Evolutionary conservation across 1,284 basidiomycete genomes (phyloP).

Genomic region (Microbotryomycetes sp.): DNA sequence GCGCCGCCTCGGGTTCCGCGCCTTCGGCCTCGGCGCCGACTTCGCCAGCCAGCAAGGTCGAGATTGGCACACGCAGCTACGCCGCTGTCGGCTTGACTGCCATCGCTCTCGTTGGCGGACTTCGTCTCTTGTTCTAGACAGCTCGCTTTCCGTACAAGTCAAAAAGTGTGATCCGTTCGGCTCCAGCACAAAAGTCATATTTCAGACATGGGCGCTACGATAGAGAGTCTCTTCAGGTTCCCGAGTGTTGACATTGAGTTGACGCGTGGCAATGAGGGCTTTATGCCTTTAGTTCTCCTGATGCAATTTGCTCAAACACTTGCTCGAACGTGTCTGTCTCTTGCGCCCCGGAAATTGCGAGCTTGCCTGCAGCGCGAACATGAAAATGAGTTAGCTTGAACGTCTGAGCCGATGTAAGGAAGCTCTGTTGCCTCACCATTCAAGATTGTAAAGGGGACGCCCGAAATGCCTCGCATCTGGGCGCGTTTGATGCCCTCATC

Average conservation of each 20-base stretch:
- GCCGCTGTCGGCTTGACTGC: background rate
- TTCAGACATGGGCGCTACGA: too few species aligned
- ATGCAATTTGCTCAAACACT: constrained; percentile 40
- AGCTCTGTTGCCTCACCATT: constrained; percentile 49
- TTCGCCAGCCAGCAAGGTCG: background rate
- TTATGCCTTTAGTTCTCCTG: constrained; percentile 27
- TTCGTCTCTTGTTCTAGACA: background rate
- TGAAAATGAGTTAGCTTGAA: too few species aligned
- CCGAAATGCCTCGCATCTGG: constrained; percentile 61
- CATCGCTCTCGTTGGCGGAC: background rate
- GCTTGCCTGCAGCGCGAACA: constrained; percentile 34
- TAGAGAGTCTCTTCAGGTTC: too few species aligned
- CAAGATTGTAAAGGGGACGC: constrained; percentile 71
- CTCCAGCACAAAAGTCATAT: too few species aligned
- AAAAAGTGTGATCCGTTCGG: too few species aligned
- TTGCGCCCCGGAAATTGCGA: constrained; percentile 43
- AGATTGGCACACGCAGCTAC: background rate
- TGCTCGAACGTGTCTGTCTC: constrained; percentile 46
- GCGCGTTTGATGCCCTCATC: constrained; percentile 60
- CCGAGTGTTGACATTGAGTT: too few species aligned
- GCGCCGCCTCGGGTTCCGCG: background rate
- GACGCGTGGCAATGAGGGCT: too few species aligned
- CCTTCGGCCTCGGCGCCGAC: background rate
- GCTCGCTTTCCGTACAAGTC: too few species aligned
- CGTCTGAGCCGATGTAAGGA: constrained; percentile 1